phyloP scores from a whole-genome alignment of 495 filamentous ascomycete species.

The Clohesyomyces aquaticus region DNA sequence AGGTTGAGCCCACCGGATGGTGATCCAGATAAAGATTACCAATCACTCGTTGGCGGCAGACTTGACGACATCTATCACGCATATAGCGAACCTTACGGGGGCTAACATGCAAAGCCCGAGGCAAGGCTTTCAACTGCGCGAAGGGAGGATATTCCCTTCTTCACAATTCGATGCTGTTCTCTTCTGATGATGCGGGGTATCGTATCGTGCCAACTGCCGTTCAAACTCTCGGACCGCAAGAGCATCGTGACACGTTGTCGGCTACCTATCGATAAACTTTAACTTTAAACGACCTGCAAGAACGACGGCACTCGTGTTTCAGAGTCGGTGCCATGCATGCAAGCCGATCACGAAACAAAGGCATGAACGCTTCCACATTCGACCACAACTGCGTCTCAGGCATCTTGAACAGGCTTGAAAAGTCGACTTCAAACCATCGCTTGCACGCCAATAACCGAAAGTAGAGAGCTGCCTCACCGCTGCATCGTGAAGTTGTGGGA shows the following conservation, averaged over 20 bases:
- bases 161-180: no score
- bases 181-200: neutral
- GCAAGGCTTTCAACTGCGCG: no score
- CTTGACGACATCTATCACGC: neutral
- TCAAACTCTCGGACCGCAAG: neutral
- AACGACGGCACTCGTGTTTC: constrained; percentile 1
- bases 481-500: no score
- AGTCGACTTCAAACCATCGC: no score
- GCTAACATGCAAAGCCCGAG: no score
- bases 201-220: neutral
- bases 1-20: neutral
- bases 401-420: neutral
- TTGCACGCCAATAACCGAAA: no score
- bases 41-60: neutral
- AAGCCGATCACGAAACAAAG: neutral
- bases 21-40: neutral
- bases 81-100: neutral
- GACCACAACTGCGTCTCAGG: neutral
- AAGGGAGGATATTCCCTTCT: no score
- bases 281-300: no score
- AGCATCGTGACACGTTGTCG: neutral
- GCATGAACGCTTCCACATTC: neutral
- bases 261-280: no score
- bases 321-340: no score
- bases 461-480: neutral